Evolutionary conservation across 768 basidiomycete species (phyloP).

Genomic region (Lentinula guzmanii): DNA sequence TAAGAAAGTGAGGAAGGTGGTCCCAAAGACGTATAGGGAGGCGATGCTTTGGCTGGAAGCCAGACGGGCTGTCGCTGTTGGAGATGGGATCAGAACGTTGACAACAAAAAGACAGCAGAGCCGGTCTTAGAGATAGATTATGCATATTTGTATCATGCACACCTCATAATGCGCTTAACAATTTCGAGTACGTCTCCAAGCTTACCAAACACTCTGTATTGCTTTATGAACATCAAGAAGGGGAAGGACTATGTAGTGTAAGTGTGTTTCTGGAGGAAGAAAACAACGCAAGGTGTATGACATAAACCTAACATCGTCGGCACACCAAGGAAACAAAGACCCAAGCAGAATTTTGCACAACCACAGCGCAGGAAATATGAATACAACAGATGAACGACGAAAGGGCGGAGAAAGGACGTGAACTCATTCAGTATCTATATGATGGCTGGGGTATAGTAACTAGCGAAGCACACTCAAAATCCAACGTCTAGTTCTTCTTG

Average conservation of each 20-base stretch:
- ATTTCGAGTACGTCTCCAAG: too few species aligned
- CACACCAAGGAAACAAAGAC: not conserved
- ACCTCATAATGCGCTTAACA: too few species aligned
- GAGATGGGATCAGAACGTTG: slow-evolving; percentile 51
- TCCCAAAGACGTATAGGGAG: slow-evolving; percentile 72
- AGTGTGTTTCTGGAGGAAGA: not conserved
- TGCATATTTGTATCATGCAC: too few species aligned
- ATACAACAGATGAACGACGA: slow-evolving; percentile 4
- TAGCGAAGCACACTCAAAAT: not conserved
- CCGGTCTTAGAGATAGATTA: not conserved
- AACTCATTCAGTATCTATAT: not conserved
- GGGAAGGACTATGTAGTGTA: not conserved
- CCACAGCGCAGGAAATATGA: not conserved
- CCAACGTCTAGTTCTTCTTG: not conserved
- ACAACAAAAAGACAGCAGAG: not conserved
- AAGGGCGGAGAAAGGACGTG: not conserved
- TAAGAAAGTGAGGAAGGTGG: slow-evolving; percentile 36
- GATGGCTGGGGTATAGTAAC: not conserved
- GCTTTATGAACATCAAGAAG: not conserved
- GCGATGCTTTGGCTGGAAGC: slow-evolving; percentile 86
- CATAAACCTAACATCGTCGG: not conserved
- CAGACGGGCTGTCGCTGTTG: slow-evolving; percentile 62
- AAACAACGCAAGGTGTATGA: not conserved
- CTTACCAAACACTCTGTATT: not conserved
- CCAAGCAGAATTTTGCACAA: not conserved